Evolutionary conservation across 116 monocot genomes (phyloP), one percentile per base, ranked within the genome.

Genomic region (Phalaenopsis hybrid): DNA sequence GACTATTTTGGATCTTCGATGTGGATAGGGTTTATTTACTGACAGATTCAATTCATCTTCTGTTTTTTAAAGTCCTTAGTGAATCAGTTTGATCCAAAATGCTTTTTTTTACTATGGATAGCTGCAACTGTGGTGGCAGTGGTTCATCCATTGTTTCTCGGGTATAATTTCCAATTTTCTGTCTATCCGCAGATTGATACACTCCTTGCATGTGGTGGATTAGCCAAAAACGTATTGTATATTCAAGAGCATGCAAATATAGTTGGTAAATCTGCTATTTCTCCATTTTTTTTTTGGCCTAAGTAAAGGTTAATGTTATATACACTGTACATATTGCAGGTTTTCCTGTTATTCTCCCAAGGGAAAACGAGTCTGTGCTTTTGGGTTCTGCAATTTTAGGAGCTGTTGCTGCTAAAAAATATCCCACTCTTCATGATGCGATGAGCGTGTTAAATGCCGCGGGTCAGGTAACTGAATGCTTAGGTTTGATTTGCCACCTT

Each of bases 191-290:
- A 98, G 98, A 98, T 98, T 55, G 82, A 92, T 75, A 98, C 95
- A 31, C 95, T 98, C 77, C 93, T 98, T 82, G 98, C 98, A 17
- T 98, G 98, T 84, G 98, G 98, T 55, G 98, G 98, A 73, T 91
- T 99, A 85, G 89, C 98, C 78, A 99, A 99, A 83, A 99, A 99
- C 50, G 51, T 81, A 8, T 15, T 95, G 23, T 99, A 93, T 84
- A 87, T 99, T 61, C 95, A 99, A 85, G 93, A 99, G 76, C 95
- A 99, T 86, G 98, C 98, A 61, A 85, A 99, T 86, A 99, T 99
- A 75, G 80, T 85, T 67, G 98, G 98, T 48, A 89, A 28, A 88
- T 84, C 65, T 70, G 80, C 74, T 65, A 63, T 69, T 49, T 74
- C 48, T 57, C 17, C 52, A 37, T 65, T 33, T 49, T 28, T 68